A percentile compares a stretch with the other conserved stretches of the same genome.
These are phyloP conservation scores for Lachnellula arida DNA, from an alignment of 2,329 filamentous ascomycete species.

Conservation along the genomic window DNA sequence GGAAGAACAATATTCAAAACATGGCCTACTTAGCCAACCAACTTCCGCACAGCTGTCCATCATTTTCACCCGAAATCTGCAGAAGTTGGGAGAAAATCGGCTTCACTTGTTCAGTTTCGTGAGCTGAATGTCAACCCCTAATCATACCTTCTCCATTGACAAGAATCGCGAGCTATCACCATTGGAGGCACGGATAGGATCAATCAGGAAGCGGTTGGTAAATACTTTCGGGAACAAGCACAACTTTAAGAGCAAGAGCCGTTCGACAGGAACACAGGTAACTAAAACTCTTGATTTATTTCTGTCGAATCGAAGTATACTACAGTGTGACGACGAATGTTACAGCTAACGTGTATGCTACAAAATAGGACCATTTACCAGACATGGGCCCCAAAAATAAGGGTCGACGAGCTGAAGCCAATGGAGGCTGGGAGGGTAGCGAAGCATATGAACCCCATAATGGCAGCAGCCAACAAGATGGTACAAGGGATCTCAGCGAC, in stretches of 20 bases:
- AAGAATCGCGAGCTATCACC: constrained; percentile 9
- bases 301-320: neutral
- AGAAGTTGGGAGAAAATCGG: neutral
- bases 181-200: constrained; percentile 6
- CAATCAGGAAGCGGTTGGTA: neutral
- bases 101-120: neutral
- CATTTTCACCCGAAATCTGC: too few species aligned
- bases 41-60: too few species aligned
- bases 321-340: neutral
- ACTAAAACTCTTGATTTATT: neutral
- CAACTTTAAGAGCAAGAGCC: neutral
- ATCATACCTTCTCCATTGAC: constrained; percentile 8
- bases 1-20: too few species aligned
- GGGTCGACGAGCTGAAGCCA: constrained; percentile 2
- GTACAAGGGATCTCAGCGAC: constrained; percentile 2
- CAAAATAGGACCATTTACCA: neutral
- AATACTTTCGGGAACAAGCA: neutral
- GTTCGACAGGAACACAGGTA: constrained; percentile 1
- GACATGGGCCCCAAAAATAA: neutral
- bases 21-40: too few species aligned
- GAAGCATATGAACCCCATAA: constrained; percentile 3
- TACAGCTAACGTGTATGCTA: constrained; percentile 1
- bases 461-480: neutral
- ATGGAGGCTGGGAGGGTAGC: constrained; percentile 5
- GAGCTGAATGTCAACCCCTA: constrained; percentile 3